These are phyloP conservation scores for Trichoderma sp. DNA, from an alignment of 2,329 filamentous ascomycete species.

Conservation along the genomic window DNA sequence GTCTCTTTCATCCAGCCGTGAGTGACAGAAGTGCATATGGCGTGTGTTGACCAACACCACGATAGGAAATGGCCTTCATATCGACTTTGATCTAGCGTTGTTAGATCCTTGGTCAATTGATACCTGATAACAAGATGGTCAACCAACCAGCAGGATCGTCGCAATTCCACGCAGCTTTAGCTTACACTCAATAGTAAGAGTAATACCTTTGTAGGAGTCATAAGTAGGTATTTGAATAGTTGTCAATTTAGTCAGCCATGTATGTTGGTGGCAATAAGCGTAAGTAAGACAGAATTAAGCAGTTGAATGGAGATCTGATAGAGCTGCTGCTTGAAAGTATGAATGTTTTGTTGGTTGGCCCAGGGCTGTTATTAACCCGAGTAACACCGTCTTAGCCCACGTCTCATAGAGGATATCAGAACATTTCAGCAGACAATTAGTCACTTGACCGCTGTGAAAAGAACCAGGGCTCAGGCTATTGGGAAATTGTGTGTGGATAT, in stretches of 20 bases:
- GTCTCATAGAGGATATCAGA: background rate
- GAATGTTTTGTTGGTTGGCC: constrained; percentile 1
- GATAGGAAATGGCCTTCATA: background rate
- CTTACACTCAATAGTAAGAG: background rate
- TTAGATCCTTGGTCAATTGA: background rate
- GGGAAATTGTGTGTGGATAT: constrained; percentile 24
- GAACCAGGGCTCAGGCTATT: constrained; percentile 35
- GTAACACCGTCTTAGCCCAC: background rate
- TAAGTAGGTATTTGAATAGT: background rate
- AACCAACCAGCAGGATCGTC: background rate
- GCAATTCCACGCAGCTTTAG: background rate
- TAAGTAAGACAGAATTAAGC: background rate
- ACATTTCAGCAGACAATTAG: constrained; percentile 21
- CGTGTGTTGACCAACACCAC: background rate
- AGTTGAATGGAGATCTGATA: background rate
- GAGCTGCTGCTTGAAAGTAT: background rate
- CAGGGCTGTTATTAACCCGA: background rate
- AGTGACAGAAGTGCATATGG: background rate
- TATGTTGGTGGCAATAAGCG: background rate
- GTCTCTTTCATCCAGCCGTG: background rate
- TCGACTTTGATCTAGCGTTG: background rate
- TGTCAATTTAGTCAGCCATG: background rate
- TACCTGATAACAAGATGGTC: background rate
- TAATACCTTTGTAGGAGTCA: background rate
- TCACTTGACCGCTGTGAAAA: constrained; percentile 41